phyloP scores from a whole-genome alignment of 768 basidiomycete genomes.

The Suillus fuscotomentosus region DNA sequence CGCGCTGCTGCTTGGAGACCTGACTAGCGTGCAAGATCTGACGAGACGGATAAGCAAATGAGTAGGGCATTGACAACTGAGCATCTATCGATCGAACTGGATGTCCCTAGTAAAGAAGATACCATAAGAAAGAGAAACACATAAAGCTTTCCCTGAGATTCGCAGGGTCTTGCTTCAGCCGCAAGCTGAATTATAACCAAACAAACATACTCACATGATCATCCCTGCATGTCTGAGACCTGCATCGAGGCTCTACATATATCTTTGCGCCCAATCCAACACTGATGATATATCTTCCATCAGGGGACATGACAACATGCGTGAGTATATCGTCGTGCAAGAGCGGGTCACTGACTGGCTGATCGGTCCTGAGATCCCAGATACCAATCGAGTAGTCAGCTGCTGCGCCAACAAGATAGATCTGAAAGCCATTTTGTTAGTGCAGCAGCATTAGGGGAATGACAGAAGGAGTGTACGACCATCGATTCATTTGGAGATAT shows the following conservation, averaged over 20 bases:
- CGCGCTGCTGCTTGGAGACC: neutral
- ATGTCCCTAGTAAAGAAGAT: neutral
- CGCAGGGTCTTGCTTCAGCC: neutral
- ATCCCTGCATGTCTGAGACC: neutral
- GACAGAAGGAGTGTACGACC: neutral
- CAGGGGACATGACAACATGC: conserved; percentile 76
- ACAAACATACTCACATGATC: neutral
- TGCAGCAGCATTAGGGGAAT: neutral
- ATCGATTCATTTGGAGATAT: neutral
- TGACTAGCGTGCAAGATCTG: neutral
- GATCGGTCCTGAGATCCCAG: neutral
- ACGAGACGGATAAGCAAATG: neutral
- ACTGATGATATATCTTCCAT: conserved; percentile 77
- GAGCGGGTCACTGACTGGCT: conserved; percentile 30
- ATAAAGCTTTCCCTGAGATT: neutral
- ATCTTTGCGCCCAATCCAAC: conserved; percentile 75
- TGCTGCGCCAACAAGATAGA: neutral
- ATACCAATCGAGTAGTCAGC: neutral
- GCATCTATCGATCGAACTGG: neutral
- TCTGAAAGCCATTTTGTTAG: no score
- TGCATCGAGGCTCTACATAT: conserved; percentile 70
- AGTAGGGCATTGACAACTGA: no score
- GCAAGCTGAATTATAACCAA: neutral
- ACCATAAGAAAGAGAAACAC: no score
- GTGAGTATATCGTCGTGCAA: conserved; percentile 63